Evolutionary conservation across 2,329 filamentous ascomycete genomes (phyloP).

Genomic region (Ascochyta lentis): DNA sequence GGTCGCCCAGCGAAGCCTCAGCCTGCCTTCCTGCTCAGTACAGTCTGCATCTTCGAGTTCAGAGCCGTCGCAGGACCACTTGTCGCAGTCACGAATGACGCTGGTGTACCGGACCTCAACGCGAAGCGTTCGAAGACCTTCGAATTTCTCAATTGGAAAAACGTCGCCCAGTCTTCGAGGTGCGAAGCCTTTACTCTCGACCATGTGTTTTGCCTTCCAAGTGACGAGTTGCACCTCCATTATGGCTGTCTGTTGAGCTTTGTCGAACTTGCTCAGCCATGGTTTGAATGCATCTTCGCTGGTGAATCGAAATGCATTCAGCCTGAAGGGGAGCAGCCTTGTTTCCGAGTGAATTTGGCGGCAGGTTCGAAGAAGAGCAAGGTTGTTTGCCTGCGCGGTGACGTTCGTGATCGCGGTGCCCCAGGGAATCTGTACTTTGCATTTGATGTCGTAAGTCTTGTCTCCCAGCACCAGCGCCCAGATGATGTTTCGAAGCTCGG

Average conservation of each 20-base stretch:
- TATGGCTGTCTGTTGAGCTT: neutral
- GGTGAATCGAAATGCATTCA: slow-evolving; percentile 9
- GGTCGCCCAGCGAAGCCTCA: slow-evolving; percentile 4
- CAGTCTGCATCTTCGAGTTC: slow-evolving; percentile 11
- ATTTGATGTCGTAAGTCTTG: neutral
- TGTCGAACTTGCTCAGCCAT: slow-evolving; percentile 5
- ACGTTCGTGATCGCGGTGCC: neutral
- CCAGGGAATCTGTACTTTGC: slow-evolving; percentile 4
- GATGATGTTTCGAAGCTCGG: slow-evolving; percentile 13
- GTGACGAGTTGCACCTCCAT: neutral
- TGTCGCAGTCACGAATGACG: neutral
- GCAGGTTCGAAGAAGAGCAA: slow-evolving; percentile 9
- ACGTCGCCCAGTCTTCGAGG: slow-evolving; percentile 10
- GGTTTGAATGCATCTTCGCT: slow-evolving; percentile 11
- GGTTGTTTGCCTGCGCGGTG: neutral
- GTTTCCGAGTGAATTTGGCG: slow-evolving; percentile 18
- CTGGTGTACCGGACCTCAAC: slow-evolving; percentile 6
- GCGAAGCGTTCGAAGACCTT: neutral
- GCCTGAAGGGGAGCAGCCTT: neutral
- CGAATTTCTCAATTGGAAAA: slow-evolving; percentile 4
- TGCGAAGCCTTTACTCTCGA: slow-evolving; percentile 8
- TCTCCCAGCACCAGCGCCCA: neutral
- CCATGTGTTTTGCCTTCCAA: slow-evolving; percentile 15
- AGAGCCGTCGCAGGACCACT: slow-evolving; percentile 4
- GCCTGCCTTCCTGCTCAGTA: slow-evolving; percentile 6